Evolutionary conservation across 768 basidiomycete genomes (phyloP).

Genomic region (Boletus bicolor): DNA sequence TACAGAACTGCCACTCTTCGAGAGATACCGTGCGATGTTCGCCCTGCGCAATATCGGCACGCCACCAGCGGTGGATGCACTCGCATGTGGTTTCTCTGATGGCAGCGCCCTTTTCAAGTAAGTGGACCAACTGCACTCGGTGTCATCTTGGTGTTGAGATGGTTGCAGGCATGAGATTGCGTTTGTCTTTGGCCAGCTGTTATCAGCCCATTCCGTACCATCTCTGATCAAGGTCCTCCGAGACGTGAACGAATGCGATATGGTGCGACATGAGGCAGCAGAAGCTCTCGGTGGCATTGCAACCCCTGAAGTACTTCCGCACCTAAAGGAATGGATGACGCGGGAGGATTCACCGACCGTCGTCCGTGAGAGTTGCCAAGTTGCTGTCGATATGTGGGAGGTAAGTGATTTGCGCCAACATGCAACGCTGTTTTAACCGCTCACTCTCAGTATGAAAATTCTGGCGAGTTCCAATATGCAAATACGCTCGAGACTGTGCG

Average conservation of each 20-base stretch:
- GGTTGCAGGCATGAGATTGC: slow-evolving; percentile 90
- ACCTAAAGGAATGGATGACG: slow-evolving; percentile 81
- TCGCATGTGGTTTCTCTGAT: slow-evolving; percentile 88
- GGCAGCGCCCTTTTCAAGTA: slow-evolving; percentile 92
- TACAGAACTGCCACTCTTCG: slow-evolving; percentile 69
- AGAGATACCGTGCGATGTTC: slow-evolving; percentile 98
- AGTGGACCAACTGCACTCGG: slow-evolving; percentile 23
- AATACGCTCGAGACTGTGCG: slow-evolving; percentile 38
- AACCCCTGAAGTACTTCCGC: slow-evolving; percentile 84
- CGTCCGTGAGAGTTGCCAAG: slow-evolving; percentile 92
- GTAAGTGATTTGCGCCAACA: slow-evolving; percentile 38
- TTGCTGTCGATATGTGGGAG: slow-evolving; percentile 98
- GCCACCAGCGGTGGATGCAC: slow-evolving; percentile 79
- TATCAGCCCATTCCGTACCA: slow-evolving; percentile 85
- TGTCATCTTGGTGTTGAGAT: not conserved
- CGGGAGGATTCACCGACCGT: slow-evolving; percentile 80
- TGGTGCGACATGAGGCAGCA: slow-evolving; percentile 98
- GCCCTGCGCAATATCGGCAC: slow-evolving; percentile 92
- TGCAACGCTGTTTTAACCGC: not conserved
- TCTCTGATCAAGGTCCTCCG: slow-evolving; percentile 76
- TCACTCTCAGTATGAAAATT: slow-evolving; percentile 66
- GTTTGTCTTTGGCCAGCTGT: slow-evolving; percentile 95
- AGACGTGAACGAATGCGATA: slow-evolving; percentile 74
- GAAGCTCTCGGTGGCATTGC: slow-evolving; percentile 98
- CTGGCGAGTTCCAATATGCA: slow-evolving; percentile 78